phyloP scores from a whole-genome alignment of 495 filamentous ascomycete species.

The Geoglossum glabrum region DNA sequence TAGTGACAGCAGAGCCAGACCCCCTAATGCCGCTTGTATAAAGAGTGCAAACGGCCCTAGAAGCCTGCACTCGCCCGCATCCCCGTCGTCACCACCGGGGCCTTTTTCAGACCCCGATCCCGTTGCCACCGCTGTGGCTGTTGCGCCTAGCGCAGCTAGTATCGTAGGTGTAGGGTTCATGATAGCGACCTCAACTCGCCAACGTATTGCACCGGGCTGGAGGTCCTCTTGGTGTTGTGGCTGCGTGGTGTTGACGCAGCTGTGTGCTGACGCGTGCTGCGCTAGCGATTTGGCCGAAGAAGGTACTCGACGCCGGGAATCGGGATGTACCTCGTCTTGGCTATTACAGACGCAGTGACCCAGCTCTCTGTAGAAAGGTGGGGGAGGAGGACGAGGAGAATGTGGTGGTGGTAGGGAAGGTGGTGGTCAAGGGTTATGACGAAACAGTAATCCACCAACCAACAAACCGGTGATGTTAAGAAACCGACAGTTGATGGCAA shows the following conservation, averaged over 20 bases:
- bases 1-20: conserved; percentile 59
- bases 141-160: conserved; percentile 12
- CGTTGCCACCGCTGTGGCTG: conserved; percentile 12
- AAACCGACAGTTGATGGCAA: too few species aligned
- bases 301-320: too few species aligned
- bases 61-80: conserved; percentile 55
- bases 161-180: conserved; percentile 10
- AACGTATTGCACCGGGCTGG: neutral
- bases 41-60: conserved; percentile 75
- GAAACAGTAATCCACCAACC: too few species aligned
- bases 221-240: neutral
- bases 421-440: too few species aligned
- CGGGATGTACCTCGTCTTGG: too few species aligned
- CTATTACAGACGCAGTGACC: too few species aligned
- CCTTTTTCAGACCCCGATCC: too few species aligned
- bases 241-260: neutral
- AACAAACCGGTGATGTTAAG: too few species aligned
- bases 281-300: too few species aligned
- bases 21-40: conserved; percentile 74
- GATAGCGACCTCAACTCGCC: neutral
- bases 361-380: too few species aligned
- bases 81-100: conserved; percentile 16
- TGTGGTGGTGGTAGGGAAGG: too few species aligned
- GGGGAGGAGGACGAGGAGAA: too few species aligned
- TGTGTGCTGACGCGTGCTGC: neutral